A percentile compares a stretch with the other conserved stretches of the same genome.
Conservation (phyloP, 352 stramenopile genomes). For the Blastocystis sp. region DNA sequence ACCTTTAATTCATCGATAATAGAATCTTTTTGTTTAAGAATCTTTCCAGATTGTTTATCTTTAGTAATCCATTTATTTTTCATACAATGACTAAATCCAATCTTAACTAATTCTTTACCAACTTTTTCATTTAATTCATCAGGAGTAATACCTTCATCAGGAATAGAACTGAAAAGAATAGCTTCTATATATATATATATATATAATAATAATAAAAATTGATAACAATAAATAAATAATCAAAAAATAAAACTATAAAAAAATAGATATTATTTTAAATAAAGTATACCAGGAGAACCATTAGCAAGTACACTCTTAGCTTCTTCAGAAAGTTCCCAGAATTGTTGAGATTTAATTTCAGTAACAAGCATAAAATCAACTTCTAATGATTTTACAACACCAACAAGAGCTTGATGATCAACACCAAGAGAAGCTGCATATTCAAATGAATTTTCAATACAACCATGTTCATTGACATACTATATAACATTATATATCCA, state of each 20-base stretch:
- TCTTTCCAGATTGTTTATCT: constrained; percentile 63
- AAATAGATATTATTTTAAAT: not conserved
- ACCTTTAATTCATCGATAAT: constrained; percentile 32
- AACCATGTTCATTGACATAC: constrained; percentile 14
- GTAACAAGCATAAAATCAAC: constrained; percentile 69
- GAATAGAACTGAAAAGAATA: no score
- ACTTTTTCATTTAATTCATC: constrained; percentile 46
- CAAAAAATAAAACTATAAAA: constrained; percentile 50
- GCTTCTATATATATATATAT: no score
- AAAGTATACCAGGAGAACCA: constrained; percentile 54
- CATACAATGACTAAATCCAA: constrained; percentile 82
- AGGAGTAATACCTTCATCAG: constrained; percentile 50
- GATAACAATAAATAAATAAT: no score
- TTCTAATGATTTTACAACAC: constrained; percentile 78
- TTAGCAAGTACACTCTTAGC: constrained; percentile 53
- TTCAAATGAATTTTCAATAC: constrained; percentile 31
- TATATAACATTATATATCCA: no score
- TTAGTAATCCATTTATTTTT: constrained; percentile 90
- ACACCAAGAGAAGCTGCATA: constrained; percentile 51
- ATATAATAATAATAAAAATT: no score
- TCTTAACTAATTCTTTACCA: constrained; percentile 65
- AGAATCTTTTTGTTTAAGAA: constrained; percentile 44
- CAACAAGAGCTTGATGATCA: constrained; percentile 72
- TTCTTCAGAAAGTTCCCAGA: constrained; percentile 74
- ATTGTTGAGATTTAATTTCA: constrained; percentile 57